These are phyloP conservation scores for Wickerhamiella alocasiicola DNA, from an alignment of 805 yeast genomes.

Conservation along the genomic window DNA sequence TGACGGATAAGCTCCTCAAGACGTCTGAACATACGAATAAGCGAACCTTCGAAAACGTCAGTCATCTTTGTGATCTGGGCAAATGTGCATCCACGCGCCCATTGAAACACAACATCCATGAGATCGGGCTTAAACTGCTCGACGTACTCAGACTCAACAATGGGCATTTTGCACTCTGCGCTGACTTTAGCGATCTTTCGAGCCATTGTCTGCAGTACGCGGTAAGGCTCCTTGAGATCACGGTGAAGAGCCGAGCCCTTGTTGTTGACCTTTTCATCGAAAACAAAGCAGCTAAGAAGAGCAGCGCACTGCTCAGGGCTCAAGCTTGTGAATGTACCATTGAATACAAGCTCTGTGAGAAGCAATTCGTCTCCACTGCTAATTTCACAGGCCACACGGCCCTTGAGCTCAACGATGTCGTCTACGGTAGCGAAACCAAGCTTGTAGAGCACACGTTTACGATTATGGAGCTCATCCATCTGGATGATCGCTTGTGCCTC, in stretches of 20 bases:
- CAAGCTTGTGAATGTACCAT: conserved; percentile 85
- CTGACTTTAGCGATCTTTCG: conserved; percentile 77
- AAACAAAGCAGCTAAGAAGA: conserved; percentile 83
- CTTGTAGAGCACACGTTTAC: conserved; percentile 86
- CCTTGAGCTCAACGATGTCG: conserved; percentile 90
- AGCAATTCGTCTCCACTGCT: conserved; percentile 62
- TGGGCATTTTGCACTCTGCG: conserved; percentile 78
- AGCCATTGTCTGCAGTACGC: conserved; percentile 84
- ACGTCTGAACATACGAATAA: conserved; percentile 88
- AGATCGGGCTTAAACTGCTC: conserved; percentile 84
- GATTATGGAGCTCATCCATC: conserved; percentile 81
- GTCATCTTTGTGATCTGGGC: conserved; percentile 98
- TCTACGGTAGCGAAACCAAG: conserved; percentile 76
- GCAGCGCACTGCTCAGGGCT: conserved; percentile 88
- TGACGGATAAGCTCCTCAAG: conserved; percentile 88
- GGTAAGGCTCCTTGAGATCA: conserved; percentile 84
- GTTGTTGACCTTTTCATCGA: conserved; percentile 82
- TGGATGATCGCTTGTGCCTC: conserved; percentile 89
- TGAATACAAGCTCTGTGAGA: conserved; percentile 91
- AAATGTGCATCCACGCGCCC: conserved; percentile 95
- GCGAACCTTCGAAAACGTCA: conserved; percentile 93
- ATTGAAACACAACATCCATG: conserved; percentile 92
- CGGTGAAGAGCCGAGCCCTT: conserved; percentile 72
- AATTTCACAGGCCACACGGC: conserved; percentile 95
- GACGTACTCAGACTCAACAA: conserved; percentile 83